Conservation (phyloP, 352 stramenopile species). For the Phytophthora quininea region DNA sequence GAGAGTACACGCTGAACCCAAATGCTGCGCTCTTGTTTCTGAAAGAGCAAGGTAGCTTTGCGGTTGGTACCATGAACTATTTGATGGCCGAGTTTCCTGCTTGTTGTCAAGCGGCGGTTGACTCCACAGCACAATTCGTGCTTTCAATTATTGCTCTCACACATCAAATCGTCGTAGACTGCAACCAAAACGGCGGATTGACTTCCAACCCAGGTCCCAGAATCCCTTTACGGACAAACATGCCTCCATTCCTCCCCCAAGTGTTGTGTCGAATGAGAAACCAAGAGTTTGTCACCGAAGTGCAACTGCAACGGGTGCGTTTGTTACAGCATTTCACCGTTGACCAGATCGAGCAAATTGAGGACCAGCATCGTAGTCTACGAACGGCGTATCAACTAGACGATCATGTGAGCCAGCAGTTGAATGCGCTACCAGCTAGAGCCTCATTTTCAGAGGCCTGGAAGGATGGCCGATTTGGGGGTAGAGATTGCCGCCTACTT, state of each 20-base stretch:
- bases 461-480: constrained; percentile 27
- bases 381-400: constrained; percentile 35
- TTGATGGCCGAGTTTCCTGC: constrained; percentile 18
- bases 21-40: constrained; percentile 26
- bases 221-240: constrained; percentile 3
- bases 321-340: constrained; percentile 24
- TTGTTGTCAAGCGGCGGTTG: constrained; percentile 27
- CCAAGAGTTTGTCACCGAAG: constrained; percentile 30
- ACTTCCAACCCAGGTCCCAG: constrained; percentile 2
- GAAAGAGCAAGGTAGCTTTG: constrained; percentile 41
- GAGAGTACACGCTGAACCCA: constrained; percentile 23
- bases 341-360: constrained; percentile 36
- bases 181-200: constrained; percentile 4
- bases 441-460: constrained; percentile 29
- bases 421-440: constrained; percentile 16
- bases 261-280: constrained; percentile 30
- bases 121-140: constrained; percentile 29
- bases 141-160: constrained; percentile 27
- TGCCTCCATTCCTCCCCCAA: constrained; percentile 30
- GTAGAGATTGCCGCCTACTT: constrained; percentile 31
- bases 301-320: constrained; percentile 33
- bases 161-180: constrained; percentile 17
- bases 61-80: constrained; percentile 25
- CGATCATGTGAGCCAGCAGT: constrained; percentile 29
- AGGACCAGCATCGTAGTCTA: constrained; percentile 34